Evolutionary conservation across 768 basidiomycete genomes (phyloP).

Genomic region (Grammothele lineata): DNA sequence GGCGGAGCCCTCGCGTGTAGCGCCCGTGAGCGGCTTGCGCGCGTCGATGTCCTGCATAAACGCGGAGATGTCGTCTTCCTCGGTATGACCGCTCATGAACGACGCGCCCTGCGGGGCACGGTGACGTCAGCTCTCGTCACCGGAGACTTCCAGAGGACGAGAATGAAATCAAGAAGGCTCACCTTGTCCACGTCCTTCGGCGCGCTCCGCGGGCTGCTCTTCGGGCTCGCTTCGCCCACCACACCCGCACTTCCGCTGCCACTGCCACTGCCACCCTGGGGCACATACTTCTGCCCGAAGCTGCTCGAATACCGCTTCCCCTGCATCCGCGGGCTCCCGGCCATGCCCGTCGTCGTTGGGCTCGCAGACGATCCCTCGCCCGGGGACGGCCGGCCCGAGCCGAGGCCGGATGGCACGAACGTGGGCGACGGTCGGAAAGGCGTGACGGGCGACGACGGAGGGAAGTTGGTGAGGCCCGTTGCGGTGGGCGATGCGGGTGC

Average conservation of each 20-base stretch:
- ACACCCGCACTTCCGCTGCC: too few species aligned
- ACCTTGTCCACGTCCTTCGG: conserved; percentile 23
- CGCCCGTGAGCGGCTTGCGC: conserved; percentile 49
- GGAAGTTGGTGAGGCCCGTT: conserved; percentile 20
- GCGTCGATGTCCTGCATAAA: conserved; percentile 77
- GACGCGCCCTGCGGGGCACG: conserved; percentile 38
- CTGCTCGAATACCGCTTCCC: conserved; percentile 73
- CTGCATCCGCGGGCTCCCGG: conserved; percentile 9
- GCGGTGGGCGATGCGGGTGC: conserved; percentile 35
- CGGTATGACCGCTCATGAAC: conserved; percentile 45
- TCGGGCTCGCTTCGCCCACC: conserved; percentile 34
- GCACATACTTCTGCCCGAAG: conserved; percentile 67
- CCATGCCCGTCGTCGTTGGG: too few species aligned
- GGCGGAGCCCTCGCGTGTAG: conserved; percentile 16
- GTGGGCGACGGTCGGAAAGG: conserved; percentile 38
- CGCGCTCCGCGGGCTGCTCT: conserved; percentile 38
- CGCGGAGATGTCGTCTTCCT: conserved; percentile 74
- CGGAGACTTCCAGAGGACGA: too few species aligned
- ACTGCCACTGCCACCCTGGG: too few species aligned
- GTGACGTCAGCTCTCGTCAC: too few species aligned
- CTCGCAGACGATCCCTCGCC: conserved; percentile 23
- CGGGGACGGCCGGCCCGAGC: conserved; percentile 36
- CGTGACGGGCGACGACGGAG: conserved; percentile 28
- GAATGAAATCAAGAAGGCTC: conserved; percentile 12
- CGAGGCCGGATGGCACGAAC: conserved; percentile 38